Evolutionary conservation across 2,329 filamentous ascomycete species (phyloP).

Genomic region (Sporothrix mexicana): DNA sequence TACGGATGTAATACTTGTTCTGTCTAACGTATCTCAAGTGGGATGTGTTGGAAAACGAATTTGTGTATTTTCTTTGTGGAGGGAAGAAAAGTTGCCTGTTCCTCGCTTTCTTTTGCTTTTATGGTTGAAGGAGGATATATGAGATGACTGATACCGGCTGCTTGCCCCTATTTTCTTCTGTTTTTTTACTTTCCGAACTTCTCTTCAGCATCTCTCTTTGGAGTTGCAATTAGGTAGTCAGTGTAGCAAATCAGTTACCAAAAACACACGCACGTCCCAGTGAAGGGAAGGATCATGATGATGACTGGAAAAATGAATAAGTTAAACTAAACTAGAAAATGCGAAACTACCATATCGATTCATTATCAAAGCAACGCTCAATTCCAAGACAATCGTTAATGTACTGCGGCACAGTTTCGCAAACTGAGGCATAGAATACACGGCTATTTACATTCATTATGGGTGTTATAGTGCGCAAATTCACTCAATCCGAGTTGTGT

Average conservation of each 20-base stretch:
- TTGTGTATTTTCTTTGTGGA: neutral
- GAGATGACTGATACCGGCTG: constrained; percentile 24
- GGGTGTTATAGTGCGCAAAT: neutral
- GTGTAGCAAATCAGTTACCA: constrained; percentile 14
- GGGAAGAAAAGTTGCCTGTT: neutral
- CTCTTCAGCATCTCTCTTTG: neutral
- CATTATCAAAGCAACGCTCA: constrained; percentile 20
- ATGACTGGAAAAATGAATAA: too few species aligned
- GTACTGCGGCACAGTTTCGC: constrained; percentile 2
- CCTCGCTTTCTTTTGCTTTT: constrained; percentile 15
- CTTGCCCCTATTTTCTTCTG: constrained; percentile 3
- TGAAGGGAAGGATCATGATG: too few species aligned
- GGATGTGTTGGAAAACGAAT: constrained; percentile 2
- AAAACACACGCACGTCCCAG: neutral
- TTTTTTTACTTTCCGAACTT: neutral
- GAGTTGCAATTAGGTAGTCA: neutral
- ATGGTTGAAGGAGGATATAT: neutral
- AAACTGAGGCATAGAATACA: constrained; percentile 14
- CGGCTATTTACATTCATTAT: constrained; percentile 20
- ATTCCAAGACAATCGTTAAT: constrained; percentile 13
- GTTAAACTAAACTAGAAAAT: neutral
- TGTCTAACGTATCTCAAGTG: constrained; percentile 24
- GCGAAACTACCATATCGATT: neutral
- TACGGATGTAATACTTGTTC: neutral
- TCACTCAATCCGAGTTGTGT: constrained; percentile 2